Base-by-base conservation (phyloP, 73 alveolate genomes). In the Strombidium stylifer region DNA sequence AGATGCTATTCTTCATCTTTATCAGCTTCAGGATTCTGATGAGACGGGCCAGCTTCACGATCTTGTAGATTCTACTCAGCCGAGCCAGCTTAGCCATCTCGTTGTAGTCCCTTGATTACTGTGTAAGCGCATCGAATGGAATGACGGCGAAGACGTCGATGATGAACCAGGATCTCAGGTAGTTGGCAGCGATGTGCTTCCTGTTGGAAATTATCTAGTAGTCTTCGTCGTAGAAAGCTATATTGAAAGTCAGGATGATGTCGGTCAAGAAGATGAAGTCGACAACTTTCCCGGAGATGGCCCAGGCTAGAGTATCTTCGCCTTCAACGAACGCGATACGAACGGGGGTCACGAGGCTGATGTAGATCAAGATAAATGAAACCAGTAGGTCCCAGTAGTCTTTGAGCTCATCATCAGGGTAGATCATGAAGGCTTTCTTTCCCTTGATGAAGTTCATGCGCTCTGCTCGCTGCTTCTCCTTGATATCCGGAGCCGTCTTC, bases 1-100 rank as follows among this genome's bases (percentile, higher is more conserved):
- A 4, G 10, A 32, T 4, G n/a, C 10, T 7, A 6, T 47, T 78
- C 0, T 83, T 72, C 54, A 82, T 40, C 62, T 87, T 87, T 0
- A 83, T 42, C 28, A 87, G 42, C 45, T 93, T 44, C 66, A 82
- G 77, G 36, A 82, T 60, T 45, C 80, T 64, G 18, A 87, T 91
- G 3, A 87, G 45, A 67, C 76, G 73, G 42, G 42, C 42, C 42
- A 32, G 4, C 42, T 10, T 4, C 4, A 32, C 10, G 42, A 32
- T 32, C 42, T 32, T 32, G 10, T 32, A 32, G n/a, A 32, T 4
- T 32, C 10, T 32, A 10, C 42, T 10, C 4, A 32, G 4, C 42
- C 42, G 4, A 15, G 84, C 51, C 14, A 75, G 54, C 65, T 89
- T 82, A 23, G 86, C 87, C 0, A 83, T 61, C 1, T 83, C 30